Base-by-base conservation (phyloP, 257 asterid species). In the Nicotiana benthamiana region DNA sequence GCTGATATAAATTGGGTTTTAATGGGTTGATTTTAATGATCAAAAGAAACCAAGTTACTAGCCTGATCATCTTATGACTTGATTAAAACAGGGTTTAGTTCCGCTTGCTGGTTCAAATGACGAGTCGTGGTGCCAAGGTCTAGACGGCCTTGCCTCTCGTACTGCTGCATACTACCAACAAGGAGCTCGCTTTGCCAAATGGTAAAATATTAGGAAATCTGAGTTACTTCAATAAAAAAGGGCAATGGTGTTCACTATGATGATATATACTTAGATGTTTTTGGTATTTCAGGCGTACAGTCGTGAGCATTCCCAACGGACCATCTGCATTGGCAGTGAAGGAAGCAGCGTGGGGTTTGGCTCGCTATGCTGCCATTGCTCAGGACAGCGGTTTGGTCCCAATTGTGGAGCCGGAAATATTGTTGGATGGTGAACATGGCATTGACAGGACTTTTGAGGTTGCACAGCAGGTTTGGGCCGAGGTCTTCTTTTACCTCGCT, bases 181-280 rank as follows among this genome's bases (percentile, higher is more conserved):
- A 56, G 84, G 86, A 5, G 84, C 84, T 59, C 70, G 76, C 63
- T 84, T 84, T n/a, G 86, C 86, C 80, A 84, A 84, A 80, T 84
- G 63, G 84, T 84, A 30, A 3, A 54, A 7, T 24, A 18, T 67
- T 67, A 18, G 10, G 22, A 67, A 66, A 34, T 34, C 9, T 9
- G 28, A 2, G 53, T 34, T 10, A 36, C 48, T 40, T 40, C 12
- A 40, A 9, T 40, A 40, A 40, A 40, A 34, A 40, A 40, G 11
- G 48, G 48, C 12, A 40, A 40, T 0, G 3, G 0, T 0, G 12
- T 40, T 11, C 48, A 40, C 10, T 0, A n/a, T 36, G 18, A 67
- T 36, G 32, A 67, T 67, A 1, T 67, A 1, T 67, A 17, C 75
- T 66, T 2, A 10, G 3, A 67, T 2, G 1, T 30, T 64, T 64